A percentile compares a stretch with the other conserved stretches of the same genome.
These are phyloP conservation scores for Ophiocordyceps camponoti-rufipedis DNA, from an alignment of 2,329 filamentous ascomycete species.

Conservation along the genomic window DNA sequence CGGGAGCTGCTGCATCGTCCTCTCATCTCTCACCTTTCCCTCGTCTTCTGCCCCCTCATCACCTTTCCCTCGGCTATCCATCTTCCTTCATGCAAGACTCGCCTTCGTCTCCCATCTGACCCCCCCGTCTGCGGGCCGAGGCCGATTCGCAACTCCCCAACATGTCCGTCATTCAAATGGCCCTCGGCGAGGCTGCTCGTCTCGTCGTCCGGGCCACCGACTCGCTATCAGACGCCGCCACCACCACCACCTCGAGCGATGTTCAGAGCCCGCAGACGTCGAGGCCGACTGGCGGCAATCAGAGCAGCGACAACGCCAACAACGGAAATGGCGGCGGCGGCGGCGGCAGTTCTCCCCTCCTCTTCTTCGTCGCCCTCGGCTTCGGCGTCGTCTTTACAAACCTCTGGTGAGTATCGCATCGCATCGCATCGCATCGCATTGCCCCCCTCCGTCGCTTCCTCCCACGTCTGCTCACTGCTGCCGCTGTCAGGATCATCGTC, in stretches of 20 bases:
- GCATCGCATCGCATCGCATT: not conserved
- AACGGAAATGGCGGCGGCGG: slow-evolving; percentile 3
- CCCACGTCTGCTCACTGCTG: not conserved
- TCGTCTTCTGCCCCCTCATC: too few relatives aligned
- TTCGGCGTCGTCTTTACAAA: slow-evolving; percentile 99
- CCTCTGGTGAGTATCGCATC: slow-evolving; percentile 53
- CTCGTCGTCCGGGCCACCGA: slow-evolving; percentile 15
- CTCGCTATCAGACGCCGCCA: slow-evolving; percentile 2
- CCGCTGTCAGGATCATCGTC: slow-evolving; percentile 75
- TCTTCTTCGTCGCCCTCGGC: slow-evolving; percentile 85
- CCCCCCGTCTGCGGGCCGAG: not conserved
- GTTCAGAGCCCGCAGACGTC: slow-evolving; percentile 4
- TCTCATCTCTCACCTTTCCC: not conserved
- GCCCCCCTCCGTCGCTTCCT: not conserved
- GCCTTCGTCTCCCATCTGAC: not conserved
- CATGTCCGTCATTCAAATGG: slow-evolving; percentile 19
- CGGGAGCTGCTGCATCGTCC: not conserved
- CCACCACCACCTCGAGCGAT: slow-evolving; percentile 3
- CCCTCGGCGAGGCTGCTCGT: slow-evolving; percentile 17
- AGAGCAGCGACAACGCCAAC: slow-evolving; percentile 6
- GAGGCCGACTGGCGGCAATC: slow-evolving; percentile 3
- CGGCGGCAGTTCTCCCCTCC: slow-evolving; percentile 23
- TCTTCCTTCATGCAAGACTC: not conserved
- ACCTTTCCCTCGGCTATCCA: not conserved
- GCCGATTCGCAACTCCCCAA: slow-evolving; percentile 1